Conservation (phyloP, 2,329 filamentous ascomycete genomes). For the Xylariaceae sp. region DNA sequence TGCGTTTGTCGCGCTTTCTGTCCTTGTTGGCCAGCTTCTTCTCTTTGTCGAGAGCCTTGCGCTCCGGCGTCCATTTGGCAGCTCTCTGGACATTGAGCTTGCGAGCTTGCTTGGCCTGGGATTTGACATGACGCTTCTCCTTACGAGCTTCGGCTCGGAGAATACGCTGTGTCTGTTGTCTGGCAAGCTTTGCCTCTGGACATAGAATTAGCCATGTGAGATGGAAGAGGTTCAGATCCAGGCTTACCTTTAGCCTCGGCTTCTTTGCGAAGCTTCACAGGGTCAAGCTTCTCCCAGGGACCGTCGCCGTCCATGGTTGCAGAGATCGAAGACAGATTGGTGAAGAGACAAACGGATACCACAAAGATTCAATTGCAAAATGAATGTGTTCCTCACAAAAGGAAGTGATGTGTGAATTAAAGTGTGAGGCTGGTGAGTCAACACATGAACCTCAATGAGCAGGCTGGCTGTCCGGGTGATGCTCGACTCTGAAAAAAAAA, state of each 20-base stretch:
- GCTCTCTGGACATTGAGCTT: slow-evolving; percentile 32
- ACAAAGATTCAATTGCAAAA: too few species aligned
- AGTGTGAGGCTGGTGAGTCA: too few species aligned
- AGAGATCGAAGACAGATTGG: neutral
- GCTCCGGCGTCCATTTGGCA: slow-evolving; percentile 33
- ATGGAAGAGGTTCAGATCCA: neutral
- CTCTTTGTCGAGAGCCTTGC: slow-evolving; percentile 31
- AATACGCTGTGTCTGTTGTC: slow-evolving; percentile 25
- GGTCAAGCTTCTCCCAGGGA: slow-evolving; percentile 21
- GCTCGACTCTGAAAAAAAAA: slow-evolving; percentile 3
- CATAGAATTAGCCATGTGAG: neutral
- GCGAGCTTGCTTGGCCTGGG: slow-evolving; percentile 36
- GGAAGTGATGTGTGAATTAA: too few species aligned
- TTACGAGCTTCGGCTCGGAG: slow-evolving; percentile 30
- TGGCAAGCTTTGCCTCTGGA: slow-evolving; percentile 29
- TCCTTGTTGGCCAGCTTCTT: slow-evolving; percentile 27
- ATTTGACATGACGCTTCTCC: slow-evolving; percentile 34
- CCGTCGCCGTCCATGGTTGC: slow-evolving; percentile 20
- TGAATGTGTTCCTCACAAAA: too few species aligned
- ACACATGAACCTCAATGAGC: neutral
- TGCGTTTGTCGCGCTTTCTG: slow-evolving; percentile 37
- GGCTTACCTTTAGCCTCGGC: slow-evolving; percentile 22
- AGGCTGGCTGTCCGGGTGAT: neutral
- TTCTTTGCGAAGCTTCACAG: slow-evolving; percentile 20
- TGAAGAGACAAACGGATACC: neutral